Evolutionary conservation across 2,329 filamentous ascomycete genomes (phyloP).

Genomic region (Sclerotinia subarctica): DNA sequence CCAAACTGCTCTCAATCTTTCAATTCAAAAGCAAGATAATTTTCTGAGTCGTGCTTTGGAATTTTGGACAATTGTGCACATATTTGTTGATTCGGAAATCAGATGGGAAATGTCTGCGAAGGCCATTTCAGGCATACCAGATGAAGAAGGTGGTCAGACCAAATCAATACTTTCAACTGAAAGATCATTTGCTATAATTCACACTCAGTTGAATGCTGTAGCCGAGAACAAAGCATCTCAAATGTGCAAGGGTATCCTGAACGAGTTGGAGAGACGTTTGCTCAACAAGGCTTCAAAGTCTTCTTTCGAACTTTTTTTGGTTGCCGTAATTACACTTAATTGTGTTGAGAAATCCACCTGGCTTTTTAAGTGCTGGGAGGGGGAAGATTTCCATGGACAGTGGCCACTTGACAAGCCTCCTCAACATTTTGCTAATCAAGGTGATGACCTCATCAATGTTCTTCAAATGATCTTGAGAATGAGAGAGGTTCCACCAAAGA

Average conservation of each 20-base stretch:
- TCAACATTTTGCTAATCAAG: constrained; percentile 55
- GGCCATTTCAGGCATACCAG: constrained; percentile 16
- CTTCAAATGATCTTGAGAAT: constrained; percentile 61
- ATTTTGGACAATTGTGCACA: constrained; percentile 63
- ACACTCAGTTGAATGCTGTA: constrained; percentile 61
- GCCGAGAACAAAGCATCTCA: constrained; percentile 61
- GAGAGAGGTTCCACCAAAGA: constrained; percentile 56
- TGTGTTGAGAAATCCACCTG: constrained; percentile 66
- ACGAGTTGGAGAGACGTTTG: constrained; percentile 58
- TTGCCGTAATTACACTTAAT: constrained; percentile 60
- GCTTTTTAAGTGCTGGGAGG: constrained; percentile 67
- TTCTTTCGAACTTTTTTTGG: constrained; percentile 59
- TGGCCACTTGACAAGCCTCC: constrained; percentile 62
- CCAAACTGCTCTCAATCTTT: constrained; percentile 48
- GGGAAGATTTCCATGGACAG: constrained; percentile 49
- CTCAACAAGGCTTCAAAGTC: constrained; percentile 52
- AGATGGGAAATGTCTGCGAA: constrained; percentile 49
- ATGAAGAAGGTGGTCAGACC: constrained; percentile 26
- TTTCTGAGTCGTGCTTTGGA: constrained; percentile 58
- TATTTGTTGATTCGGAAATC: constrained; percentile 58
- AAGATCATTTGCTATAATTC: constrained; percentile 54
- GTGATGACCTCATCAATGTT: constrained; percentile 55
- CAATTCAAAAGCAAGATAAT: constrained; percentile 49
- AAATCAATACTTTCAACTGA: constrained; percentile 28
- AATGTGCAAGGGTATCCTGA: constrained; percentile 57